phyloP scores from a whole-genome alignment of 2,329 filamentous ascomycete genomes.

The Byssoonygena ceratinophila region DNA sequence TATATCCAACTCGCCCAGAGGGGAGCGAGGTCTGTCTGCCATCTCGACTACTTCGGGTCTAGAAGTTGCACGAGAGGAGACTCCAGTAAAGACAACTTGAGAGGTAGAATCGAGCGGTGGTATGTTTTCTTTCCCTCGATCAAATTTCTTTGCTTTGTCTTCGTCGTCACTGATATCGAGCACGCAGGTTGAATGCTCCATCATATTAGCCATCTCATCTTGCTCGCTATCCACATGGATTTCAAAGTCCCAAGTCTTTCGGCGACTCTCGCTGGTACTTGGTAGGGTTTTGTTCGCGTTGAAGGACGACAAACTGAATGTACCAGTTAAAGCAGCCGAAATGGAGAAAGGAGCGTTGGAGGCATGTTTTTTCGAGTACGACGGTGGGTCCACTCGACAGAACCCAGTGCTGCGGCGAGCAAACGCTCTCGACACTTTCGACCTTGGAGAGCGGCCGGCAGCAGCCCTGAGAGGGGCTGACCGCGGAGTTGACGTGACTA shows the following conservation, averaged over 20 bases:
- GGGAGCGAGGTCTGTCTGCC: conserved; percentile 54
- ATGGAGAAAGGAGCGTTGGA: conserved; percentile 65
- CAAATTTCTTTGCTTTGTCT: conserved; percentile 47
- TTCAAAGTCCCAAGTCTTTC: conserved; percentile 70
- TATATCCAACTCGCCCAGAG: conserved; percentile 57
- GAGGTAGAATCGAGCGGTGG: conserved; percentile 60
- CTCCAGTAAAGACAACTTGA: conserved; percentile 21
- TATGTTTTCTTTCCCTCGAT: conserved; percentile 83
- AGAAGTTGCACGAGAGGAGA: conserved; percentile 15
- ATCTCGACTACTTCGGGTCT: conserved; percentile 41
- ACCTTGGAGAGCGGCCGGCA: conserved; percentile 68
- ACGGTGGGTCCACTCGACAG: conserved; percentile 60
- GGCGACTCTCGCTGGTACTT: conserved; percentile 48
- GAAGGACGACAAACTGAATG: conserved; percentile 40
- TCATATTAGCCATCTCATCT: conserved; percentile 81
- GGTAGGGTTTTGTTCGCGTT: conserved; percentile 20
- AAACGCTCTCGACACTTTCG: conserved; percentile 55
- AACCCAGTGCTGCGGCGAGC: conserved; percentile 57
- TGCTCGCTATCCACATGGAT: conserved; percentile 89
- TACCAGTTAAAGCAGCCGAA: conserved; percentile 70
- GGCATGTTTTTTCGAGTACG: conserved; percentile 38
- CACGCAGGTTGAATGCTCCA: conserved; percentile 78
- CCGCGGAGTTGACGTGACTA: conserved; percentile 24
- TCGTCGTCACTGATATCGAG: conserved; percentile 88
- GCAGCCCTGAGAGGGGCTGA: conserved; percentile 54